phyloP scores from a whole-genome alignment of 1,284 basidiomycete species.

The Cutaneotrichosporon mucoides region DNA sequence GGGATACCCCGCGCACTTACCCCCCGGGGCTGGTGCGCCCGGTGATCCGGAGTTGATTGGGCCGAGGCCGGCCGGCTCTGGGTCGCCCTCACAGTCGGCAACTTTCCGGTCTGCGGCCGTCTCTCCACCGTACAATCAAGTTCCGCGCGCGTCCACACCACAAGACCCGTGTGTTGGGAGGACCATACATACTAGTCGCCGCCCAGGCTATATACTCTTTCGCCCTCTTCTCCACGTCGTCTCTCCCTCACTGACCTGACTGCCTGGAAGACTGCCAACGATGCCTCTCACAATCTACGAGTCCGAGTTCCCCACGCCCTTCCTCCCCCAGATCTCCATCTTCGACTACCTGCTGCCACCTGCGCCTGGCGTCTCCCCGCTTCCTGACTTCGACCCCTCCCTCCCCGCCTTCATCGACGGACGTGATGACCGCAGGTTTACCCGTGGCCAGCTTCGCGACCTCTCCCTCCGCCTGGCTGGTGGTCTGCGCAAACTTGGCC shows the following conservation, averaged over 20 bases:
- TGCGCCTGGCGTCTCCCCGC: constrained; percentile 1
- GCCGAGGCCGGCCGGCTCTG: too few relatives aligned
- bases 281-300: constrained; percentile 7
- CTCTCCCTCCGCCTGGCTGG: constrained; percentile 58
- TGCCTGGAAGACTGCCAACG: neutral
- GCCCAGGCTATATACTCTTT: neutral
- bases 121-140: too few relatives aligned
- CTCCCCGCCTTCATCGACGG: constrained; percentile 65
- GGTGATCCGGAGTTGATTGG: too few relatives aligned
- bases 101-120: too few relatives aligned
- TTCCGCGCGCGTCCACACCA: too few relatives aligned
- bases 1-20: too few relatives aligned
- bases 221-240: neutral
- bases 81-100: too few relatives aligned
- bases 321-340: constrained; percentile 39
- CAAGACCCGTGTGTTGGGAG: too few relatives aligned
- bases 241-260: neutral
- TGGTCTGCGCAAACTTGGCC: constrained; percentile 50
- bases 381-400: constrained; percentile 14
- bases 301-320: constrained; percentile 17
- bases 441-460: constrained; percentile 57
- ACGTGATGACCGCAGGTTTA: constrained; percentile 56
- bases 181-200: too few relatives aligned
- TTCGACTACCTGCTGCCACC: constrained; percentile 17
- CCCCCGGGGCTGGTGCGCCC: too few relatives aligned